Base-by-base conservation (phyloP, 139 green algal genomes). In the Chlorella sp. region DNA sequence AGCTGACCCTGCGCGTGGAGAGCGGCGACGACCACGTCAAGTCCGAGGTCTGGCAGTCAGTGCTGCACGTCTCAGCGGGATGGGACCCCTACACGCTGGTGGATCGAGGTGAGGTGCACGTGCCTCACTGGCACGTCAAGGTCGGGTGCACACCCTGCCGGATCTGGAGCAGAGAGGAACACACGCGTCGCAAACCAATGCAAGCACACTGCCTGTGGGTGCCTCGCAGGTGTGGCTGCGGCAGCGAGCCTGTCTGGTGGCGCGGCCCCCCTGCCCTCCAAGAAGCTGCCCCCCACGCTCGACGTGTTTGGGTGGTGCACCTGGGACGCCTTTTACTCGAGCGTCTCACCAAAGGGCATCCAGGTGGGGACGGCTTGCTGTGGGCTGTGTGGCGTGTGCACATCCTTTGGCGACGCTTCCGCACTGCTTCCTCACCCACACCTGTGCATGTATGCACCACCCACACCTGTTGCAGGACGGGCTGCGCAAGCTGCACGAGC, bases 311-410 rank as follows among this genome's bases (percentile, higher is more conserved):
- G 93, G 29, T 93, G 88, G 88, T 96, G 91, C 86, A 95, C 94
- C 14, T 98, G 94, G 94, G 94, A 98, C 77, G 92, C 94, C 6
- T 99, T 99, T 77, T 99, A 98, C 86, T 90, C 75, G 26, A 80
- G 79, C 1, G 94, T 99, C 5, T 94, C 84, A 50, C 91, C 92
- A 1, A 73, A 77, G 4, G 88, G 84, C 74, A 81, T 87, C 49
- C 82, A 69, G 64, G 64, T 50, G 33, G 5, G 64, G 31, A n/a
- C n/a, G n/a, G n/a, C n/a, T n/a, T n/a, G n/a, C n/a, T n/a, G n/a
- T n/a, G n/a, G n/a, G n/a, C n/a, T n/a, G n/a, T n/a, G n/a, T n/a
- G n/a, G n/a, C n/a, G n/a, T n/a, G n/a, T n/a, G n/a, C n/a, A n/a
- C n/a, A n/a, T n/a, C 42, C 42, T 55, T 24, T 17, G 42, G 10